Percentiles rank a stretch among this genome's conserved stretches.
These are phyloP conservation scores for Edhazardia aedis DNA, from an alignment of 371 early-diverging fungal species.

Conservation along the genomic window DNA sequence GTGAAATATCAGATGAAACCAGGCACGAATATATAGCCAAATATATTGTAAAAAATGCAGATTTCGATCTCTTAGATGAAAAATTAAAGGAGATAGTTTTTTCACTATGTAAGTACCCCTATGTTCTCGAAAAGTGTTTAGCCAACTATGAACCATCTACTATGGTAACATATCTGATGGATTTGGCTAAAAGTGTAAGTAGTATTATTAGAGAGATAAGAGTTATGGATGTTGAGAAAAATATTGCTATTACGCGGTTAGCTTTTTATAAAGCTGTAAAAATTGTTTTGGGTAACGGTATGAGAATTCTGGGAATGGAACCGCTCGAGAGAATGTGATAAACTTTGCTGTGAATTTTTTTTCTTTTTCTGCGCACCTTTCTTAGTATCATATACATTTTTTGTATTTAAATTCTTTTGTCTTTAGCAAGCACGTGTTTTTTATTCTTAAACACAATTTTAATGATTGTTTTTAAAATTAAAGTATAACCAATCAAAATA, in stretches of 20 bases:
- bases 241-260: constrained; percentile 59
- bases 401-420: too few species aligned
- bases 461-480: too few species aligned
- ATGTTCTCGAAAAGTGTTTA: constrained; percentile 51
- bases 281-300: constrained; percentile 55
- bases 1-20: not conserved
- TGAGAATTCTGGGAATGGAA: constrained; percentile 53
- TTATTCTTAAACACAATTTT: too few species aligned
- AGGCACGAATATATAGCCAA: not conserved
- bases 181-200: constrained; percentile 61
- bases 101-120: constrained; percentile 67
- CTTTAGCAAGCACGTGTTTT: too few species aligned
- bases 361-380: too few species aligned
- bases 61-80: constrained; percentile 50
- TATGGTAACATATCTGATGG: constrained; percentile 68
- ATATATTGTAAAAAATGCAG: constrained; percentile 58
- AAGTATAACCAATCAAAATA: too few species aligned
- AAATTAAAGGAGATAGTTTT: constrained; percentile 56
- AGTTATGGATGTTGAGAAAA: constrained; percentile 56
- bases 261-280: constrained; percentile 55
- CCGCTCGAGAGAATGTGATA: constrained; percentile 65
- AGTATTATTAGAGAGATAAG: constrained; percentile 57
- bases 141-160: constrained; percentile 63
- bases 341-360: too few species aligned
- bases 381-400: too few species aligned